These are phyloP conservation scores for Magnusiomyces ingens DNA, from an alignment of 1,139 yeast genomes.

Conservation along the genomic window DNA sequence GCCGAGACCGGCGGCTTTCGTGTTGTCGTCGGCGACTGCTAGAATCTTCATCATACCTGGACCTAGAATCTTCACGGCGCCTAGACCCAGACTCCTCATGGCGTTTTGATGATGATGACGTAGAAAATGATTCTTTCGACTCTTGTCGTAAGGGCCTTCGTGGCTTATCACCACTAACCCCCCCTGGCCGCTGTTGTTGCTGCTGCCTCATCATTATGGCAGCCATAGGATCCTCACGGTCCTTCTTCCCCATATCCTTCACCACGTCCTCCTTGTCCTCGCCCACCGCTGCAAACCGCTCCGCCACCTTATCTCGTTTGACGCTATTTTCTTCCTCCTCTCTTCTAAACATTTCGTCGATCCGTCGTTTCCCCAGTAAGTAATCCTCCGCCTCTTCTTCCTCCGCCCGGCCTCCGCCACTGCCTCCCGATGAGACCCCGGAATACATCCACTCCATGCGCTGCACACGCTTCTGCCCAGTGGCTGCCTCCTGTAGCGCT, in stretches of 20 bases:
- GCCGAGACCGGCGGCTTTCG: too few species aligned
- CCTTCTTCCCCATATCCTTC: conserved; percentile 24
- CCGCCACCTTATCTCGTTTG: conserved; percentile 18
- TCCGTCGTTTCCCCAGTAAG: conserved; percentile 44
- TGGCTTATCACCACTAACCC: too few species aligned
- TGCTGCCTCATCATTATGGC: conserved; percentile 41
- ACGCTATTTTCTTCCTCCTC: conserved; percentile 17
- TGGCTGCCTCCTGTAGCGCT: conserved; percentile 43
- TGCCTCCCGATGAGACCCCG: conserved; percentile 28
- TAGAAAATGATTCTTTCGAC: too few species aligned
- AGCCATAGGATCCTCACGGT: conserved; percentile 51
- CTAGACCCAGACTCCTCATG: too few species aligned
- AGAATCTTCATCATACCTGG: too few species aligned
- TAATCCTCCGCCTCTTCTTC: conserved; percentile 40
- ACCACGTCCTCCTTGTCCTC: conserved; percentile 16
- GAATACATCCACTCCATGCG: conserved; percentile 85
- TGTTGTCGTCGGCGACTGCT: too few species aligned
- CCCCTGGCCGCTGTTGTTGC: too few species aligned
- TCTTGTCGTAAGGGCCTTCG: too few species aligned
- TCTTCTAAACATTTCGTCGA: conserved; percentile 32
- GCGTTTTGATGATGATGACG: too few species aligned
- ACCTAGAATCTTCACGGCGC: too few species aligned
- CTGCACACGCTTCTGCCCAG: conserved; percentile 44
- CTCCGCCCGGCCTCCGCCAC: conserved; percentile 18
- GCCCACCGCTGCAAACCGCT: conserved; percentile 18